These are phyloP conservation scores for Cladophialophora exuberans DNA, from an alignment of 2,329 filamentous ascomycete species.

Conservation along the genomic window DNA sequence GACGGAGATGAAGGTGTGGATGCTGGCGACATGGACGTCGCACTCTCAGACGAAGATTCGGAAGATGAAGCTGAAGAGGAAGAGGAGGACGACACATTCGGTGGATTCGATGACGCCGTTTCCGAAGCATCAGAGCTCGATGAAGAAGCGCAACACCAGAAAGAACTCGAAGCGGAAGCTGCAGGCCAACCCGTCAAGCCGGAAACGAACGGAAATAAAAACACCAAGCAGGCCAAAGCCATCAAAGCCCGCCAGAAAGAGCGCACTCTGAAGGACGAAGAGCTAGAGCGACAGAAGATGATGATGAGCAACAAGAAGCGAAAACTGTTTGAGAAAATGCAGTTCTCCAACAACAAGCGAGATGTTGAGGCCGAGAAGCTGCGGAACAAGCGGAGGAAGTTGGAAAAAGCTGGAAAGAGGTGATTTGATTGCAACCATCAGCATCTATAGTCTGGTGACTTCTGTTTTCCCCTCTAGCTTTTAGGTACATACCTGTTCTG, in stretches of 20 bases:
- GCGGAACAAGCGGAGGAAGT: conserved; percentile 83
- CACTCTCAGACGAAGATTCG: conserved; percentile 34
- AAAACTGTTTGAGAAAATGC: conserved; percentile 97
- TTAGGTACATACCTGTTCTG: neutral
- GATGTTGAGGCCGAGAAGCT: conserved; percentile 87
- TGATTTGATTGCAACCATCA: neutral
- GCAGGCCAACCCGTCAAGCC: conserved; percentile 61
- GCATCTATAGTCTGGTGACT: too few species aligned
- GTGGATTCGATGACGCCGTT: conserved; percentile 59
- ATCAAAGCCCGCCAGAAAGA: conserved; percentile 70
- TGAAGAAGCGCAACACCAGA: conserved; percentile 73
- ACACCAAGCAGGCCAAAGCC: conserved; percentile 64
- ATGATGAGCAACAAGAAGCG: conserved; percentile 99
- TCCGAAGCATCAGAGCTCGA: conserved; percentile 59
- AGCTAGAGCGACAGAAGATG: conserved; percentile 90
- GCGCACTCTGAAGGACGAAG: conserved; percentile 72
- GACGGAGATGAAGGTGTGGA: conserved; percentile 53
- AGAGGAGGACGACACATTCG: conserved; percentile 53
- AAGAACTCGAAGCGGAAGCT: conserved; percentile 90
- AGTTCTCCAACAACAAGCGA: conserved; percentile 91
- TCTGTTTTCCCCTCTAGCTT: neutral
- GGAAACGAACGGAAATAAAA: conserved; percentile 58
- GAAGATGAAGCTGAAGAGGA: conserved; percentile 51
- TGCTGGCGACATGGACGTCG: conserved; percentile 53
- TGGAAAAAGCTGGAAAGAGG: conserved; percentile 58